These are phyloP conservation scores for Hygrophila difformis DNA, from an alignment of 257 asterid genomes.

Conservation along the genomic window DNA sequence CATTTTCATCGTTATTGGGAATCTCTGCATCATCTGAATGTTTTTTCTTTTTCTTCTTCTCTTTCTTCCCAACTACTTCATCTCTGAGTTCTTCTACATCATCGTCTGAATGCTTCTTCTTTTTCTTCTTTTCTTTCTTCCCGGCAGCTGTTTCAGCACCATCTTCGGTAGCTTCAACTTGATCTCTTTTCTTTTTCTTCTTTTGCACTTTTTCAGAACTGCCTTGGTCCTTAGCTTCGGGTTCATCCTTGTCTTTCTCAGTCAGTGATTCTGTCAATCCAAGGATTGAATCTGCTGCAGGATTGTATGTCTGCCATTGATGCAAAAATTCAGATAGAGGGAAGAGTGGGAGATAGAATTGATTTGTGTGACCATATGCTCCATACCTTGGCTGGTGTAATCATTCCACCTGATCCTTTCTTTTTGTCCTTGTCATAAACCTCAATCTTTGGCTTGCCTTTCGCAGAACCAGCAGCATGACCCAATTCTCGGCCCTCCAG, in stretches of 20 bases:
- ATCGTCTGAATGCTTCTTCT: conserved; percentile 2
- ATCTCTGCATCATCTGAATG: conserved; percentile 18
- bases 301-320: conserved; percentile 71
- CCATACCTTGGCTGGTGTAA: conserved; percentile 66
- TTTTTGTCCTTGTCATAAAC: conserved; percentile 69
- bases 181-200: conserved; percentile 28
- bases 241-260: conserved; percentile 18
- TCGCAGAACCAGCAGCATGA: conserved; percentile 71
- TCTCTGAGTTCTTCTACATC: conserved; percentile 24
- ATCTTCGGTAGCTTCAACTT: background rate
- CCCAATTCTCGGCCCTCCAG: conserved; percentile 62
- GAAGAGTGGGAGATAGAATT: background rate
- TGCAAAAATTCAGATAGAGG: too few species aligned
- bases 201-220: conserved; percentile 30
- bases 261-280: conserved; percentile 33
- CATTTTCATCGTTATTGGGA: conserved; percentile 17
- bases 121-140: too few species aligned
- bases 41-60: conserved; percentile 47
- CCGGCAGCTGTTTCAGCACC: too few species aligned
- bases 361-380: background rate
- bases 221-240: conserved; percentile 15
- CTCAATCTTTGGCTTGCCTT: conserved; percentile 86
- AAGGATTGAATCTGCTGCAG: conserved; percentile 62
- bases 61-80: conserved; percentile 31
- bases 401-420: conserved; percentile 67